These are phyloP conservation scores for Candida glucosophila DNA, from an alignment of 1,139 yeast species.

Conservation along the genomic window DNA sequence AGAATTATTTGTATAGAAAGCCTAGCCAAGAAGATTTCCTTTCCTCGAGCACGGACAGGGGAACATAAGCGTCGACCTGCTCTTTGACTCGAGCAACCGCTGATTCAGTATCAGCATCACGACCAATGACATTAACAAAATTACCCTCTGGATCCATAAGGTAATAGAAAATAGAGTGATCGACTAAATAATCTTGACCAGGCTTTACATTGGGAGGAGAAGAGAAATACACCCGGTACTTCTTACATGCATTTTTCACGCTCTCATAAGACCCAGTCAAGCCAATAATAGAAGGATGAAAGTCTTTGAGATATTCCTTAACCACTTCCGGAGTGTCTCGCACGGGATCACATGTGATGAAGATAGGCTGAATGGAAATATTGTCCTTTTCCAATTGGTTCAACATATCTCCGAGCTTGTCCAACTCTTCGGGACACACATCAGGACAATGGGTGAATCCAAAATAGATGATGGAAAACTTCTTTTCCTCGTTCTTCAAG, in stretches of 20 bases:
- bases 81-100: conserved; percentile 74
- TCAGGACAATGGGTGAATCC: conserved; percentile 98
- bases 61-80: conserved; percentile 72
- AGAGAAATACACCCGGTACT: conserved; percentile 87
- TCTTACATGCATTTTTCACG: conserved; percentile 75
- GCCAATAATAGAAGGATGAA: conserved; percentile 83
- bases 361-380: conserved; percentile 69
- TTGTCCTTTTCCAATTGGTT: conserved; percentile 52
- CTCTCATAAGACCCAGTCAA: conserved; percentile 85
- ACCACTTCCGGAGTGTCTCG: conserved; percentile 83
- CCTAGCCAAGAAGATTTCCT: conserved; percentile 51
- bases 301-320: conserved; percentile 71
- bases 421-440: conserved; percentile 95
- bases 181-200: conserved; percentile 93
- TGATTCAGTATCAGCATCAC: conserved; percentile 73
- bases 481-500: conserved; percentile 48
- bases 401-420: conserved; percentile 76
- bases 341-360: conserved; percentile 94
- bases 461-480: conserved; percentile 75
- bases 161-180: conserved; percentile 92
- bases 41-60: conserved; percentile 52
- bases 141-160: conserved; percentile 96
- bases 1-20: conserved; percentile 36
- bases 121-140: conserved; percentile 88
- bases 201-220: conserved; percentile 92